Percentiles rank a stretch among this genome's conserved stretches.
phyloP scores from a whole-genome alignment of 352 stramenopile species.

The Globisporangium cylindrosporum region DNA sequence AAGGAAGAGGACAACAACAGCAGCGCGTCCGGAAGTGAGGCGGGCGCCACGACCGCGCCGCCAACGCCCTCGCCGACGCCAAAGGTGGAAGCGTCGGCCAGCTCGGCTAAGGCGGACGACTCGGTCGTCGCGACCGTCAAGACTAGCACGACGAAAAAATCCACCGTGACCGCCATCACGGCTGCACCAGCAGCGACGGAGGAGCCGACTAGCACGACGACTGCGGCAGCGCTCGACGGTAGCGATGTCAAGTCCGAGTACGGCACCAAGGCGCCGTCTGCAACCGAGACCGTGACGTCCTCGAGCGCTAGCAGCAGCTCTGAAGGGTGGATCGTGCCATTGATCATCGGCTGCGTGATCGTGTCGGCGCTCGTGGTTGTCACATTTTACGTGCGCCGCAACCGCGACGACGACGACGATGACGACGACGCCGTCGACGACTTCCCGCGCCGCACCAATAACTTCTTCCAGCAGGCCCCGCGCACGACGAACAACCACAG shows the following conservation, averaged over 20 bases:
- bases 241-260: constrained; percentile 44
- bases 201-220: constrained; percentile 21
- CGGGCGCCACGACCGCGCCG: constrained; percentile 20
- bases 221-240: constrained; percentile 30
- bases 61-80: constrained; percentile 14
- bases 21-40: constrained; percentile 5
- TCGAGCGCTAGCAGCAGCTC: constrained; percentile 14
- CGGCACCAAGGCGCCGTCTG: constrained; percentile 36
- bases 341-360: constrained; percentile 55
- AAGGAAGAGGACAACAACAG: background rate
- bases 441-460: constrained; percentile 51
- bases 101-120: constrained; percentile 17
- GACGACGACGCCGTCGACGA: constrained; percentile 45
- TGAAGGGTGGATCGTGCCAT: constrained; percentile 52
- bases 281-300: constrained; percentile 26
- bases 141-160: constrained; percentile 14
- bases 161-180: constrained; percentile 22
- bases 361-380: constrained; percentile 54
- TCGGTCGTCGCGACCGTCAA: constrained; percentile 22
- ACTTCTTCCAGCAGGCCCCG: constrained; percentile 52
- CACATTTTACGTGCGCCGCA: constrained; percentile 53
- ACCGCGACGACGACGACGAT: constrained; percentile 41
- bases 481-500: constrained; percentile 53
- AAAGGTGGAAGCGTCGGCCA: background rate
- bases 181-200: constrained; percentile 21